Evolutionary conservation across 2,329 filamentous ascomycete species (phyloP).

Genomic region (Acrocalymma vagum): DNA sequence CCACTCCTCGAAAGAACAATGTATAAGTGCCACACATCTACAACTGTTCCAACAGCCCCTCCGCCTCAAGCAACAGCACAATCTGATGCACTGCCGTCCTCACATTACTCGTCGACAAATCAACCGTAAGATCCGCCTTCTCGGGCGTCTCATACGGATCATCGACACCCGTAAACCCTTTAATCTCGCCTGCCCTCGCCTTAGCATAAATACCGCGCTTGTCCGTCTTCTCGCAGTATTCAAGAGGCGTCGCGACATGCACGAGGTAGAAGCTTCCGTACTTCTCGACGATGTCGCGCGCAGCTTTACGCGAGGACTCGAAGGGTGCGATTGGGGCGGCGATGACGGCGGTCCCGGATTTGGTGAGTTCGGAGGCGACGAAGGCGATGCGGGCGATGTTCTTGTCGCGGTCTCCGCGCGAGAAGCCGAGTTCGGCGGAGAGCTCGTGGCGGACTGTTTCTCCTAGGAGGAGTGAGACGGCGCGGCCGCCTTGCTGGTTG

Average conservation of each 20-base stretch:
- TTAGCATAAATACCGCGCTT: conserved; percentile 87
- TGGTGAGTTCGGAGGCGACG: conserved; percentile 92
- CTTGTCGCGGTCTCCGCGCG: conserved; percentile 86
- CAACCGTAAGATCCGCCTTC: conserved; percentile 85
- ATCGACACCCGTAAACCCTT: conserved; percentile 97
- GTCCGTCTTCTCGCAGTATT: conserved; percentile 94
- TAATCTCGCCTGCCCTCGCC: conserved; percentile 89
- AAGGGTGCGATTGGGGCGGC: conserved; percentile 96
- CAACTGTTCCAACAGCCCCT: conserved; percentile 78
- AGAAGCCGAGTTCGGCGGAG: conserved; percentile 95
- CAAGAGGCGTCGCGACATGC: conserved; percentile 91
- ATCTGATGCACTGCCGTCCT: conserved; percentile 97
- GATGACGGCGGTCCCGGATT: conserved; percentile 92
- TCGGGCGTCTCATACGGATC: conserved; percentile 90
- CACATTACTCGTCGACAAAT: conserved; percentile 85
- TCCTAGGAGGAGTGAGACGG: conserved; percentile 91
- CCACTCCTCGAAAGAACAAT: too few relatives aligned
- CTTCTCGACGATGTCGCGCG: conserved; percentile 86
- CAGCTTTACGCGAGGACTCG: conserved; percentile 77
- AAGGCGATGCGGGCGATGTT: conserved; percentile 98
- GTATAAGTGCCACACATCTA: conserved; percentile 19
- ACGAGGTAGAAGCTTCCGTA: conserved; percentile 93
- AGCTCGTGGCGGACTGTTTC: conserved; percentile 95
- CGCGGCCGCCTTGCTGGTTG: conserved; percentile 96
- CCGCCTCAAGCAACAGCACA: conserved; percentile 87